Evolutionary conservation across 2,329 filamentous ascomycete genomes (phyloP), one percentile per base, ranked within the genome.

Genomic region (Zymoseptoria pseudotritici): DNA sequence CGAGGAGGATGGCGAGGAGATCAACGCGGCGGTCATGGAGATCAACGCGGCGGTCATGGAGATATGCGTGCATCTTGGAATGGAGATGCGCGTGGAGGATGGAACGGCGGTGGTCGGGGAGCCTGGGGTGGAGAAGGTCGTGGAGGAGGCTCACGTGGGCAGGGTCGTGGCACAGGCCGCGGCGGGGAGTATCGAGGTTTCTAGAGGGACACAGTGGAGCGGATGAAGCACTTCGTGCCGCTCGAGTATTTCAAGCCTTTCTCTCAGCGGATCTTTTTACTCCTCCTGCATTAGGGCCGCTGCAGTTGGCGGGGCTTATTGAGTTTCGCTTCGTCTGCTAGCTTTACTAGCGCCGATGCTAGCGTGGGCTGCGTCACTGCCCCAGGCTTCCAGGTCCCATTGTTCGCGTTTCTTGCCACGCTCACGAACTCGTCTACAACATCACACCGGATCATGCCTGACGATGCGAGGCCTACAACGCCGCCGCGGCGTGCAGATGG

Each of bases 391-490:
- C 22, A 24, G 22, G 4, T 24, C 3, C 22, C 22, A 24, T 24
- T 42, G 36, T 42, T 46, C 36, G 13, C 36, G 13, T 46, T n/a
- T n/a, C 36, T n/a, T 46, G 36, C 36, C 36, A 46, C 36, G 17
- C 26, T 29, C 6, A 46, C 36, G 36, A 46, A 46, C 36, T n/a
- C 36, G 13, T n/a, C 36, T 46, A 3, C 13, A 17, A 46, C 17
- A 46, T n/a, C n/a, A 17, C 17, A 4, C 11, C 36, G 36, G 17
- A 66, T 52, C 50, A 74, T 74, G 72, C 69, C 67, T 9, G 63
- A 67, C 55, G 61, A 75, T 5, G 71, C 74, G 51, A 72, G 78
- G 50, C 78, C 78, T 10, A 73, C 75, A 54, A 82, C 82, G 66
- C 80, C 82, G 64, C 77, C 78, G 4, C 71, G 70, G 56, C 64